A percentile compares a stretch with the other conserved stretches of the same genome.
Evolutionary conservation across 345 rosid species (phyloP).

Genomic region (Excoecaria cochinchinensis): DNA sequence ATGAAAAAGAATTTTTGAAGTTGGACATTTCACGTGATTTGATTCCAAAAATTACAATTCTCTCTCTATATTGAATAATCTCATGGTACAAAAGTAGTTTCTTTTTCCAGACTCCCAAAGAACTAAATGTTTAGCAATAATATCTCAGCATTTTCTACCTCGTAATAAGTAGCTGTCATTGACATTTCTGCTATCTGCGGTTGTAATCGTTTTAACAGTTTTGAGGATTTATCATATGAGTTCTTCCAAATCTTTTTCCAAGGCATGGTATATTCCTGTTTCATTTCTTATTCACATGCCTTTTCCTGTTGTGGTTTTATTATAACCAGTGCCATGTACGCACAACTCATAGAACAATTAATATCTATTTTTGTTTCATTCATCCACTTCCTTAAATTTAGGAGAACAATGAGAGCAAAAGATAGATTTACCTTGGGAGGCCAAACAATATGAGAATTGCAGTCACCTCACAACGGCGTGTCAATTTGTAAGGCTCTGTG

Average conservation of each 20-base stretch:
- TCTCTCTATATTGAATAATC: neutral
- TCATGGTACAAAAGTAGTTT: neutral
- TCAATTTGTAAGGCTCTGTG: constrained; percentile 80
- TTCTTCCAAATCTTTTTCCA: neutral
- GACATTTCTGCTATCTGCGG: neutral
- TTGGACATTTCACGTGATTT: too few relatives aligned
- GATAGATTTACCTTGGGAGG: constrained; percentile 69
- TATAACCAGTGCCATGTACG: neutral
- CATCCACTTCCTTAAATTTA: neutral
- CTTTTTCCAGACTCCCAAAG: neutral
- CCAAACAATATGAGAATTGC: constrained; percentile 96
- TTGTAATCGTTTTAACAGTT: neutral
- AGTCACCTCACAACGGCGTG: constrained; percentile 83
- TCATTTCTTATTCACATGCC: neutral
- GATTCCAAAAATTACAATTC: too few relatives aligned
- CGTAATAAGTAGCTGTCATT: neutral
- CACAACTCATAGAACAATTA: neutral
- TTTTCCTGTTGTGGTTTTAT: neutral
- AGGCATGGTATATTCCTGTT: neutral
- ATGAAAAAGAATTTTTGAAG: too few relatives aligned
- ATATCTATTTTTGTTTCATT: neutral
- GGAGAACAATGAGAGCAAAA: neutral
- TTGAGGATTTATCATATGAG: neutral
- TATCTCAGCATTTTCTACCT: neutral
- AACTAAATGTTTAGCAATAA: neutral